Evolutionary conservation across 306 rosid genomes (phyloP).

Genomic region (Dryas alaskensis): DNA sequence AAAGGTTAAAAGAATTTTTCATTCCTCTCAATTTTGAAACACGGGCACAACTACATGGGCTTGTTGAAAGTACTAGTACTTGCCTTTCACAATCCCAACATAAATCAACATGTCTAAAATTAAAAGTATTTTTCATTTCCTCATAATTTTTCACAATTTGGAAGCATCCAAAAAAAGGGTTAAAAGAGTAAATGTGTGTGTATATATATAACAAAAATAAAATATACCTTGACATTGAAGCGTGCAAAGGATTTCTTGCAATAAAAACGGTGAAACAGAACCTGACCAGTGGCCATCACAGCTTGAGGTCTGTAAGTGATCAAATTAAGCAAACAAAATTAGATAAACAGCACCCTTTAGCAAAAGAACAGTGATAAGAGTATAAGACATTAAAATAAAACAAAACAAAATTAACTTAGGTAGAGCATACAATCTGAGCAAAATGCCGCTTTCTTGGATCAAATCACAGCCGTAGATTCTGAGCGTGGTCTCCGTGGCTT

Average conservation of each 20-base stretch:
- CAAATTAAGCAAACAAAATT: background rate
- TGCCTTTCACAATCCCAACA: background rate
- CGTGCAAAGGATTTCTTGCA: constrained; percentile 95
- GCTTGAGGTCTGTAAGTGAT: constrained; percentile 74
- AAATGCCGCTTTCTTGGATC: constrained; percentile 91
- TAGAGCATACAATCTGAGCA: constrained; percentile 65
- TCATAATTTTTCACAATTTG: background rate
- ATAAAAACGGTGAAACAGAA: constrained; percentile 87
- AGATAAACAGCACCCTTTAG: background rate
- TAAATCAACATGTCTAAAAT: background rate
- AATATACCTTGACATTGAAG: constrained; percentile 78
- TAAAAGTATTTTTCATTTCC: background rate
- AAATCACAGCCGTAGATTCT: constrained; percentile 94
- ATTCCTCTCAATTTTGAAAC: background rate
- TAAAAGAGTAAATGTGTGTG: background rate
- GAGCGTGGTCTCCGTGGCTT: constrained; percentile 69
- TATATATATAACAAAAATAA: background rate
- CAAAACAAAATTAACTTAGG: background rate
- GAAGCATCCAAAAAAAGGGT: background rate
- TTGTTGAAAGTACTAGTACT: background rate
- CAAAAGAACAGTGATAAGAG: background rate
- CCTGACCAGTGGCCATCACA: constrained; percentile 98
- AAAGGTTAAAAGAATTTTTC: background rate
- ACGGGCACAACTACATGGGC: background rate
- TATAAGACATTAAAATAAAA: background rate